Base-by-base conservation (phyloP, 2,329 filamentous ascomycete genomes). In the Orbilia javanica region DNA sequence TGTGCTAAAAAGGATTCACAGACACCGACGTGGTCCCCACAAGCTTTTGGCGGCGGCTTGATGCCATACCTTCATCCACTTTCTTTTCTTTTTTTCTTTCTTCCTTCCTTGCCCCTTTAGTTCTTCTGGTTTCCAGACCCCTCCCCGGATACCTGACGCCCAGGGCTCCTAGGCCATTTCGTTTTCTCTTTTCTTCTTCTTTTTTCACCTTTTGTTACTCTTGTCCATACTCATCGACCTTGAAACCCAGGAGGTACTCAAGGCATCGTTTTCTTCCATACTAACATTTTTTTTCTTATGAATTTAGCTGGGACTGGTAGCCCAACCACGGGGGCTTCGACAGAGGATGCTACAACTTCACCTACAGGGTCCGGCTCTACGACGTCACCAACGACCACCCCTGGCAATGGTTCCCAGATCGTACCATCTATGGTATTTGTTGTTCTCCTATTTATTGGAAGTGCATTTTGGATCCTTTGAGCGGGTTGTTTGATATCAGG, bases 381-480 rank as follows among this genome's bases (percentile, higher is more conserved):
- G 11, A 15, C 42, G 1, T 27, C 20, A 6, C 34, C 57, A 18
- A 57, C 68, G 31, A 50, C 52, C 2, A 67, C 62, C 4, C 73
- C 67, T n/a, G 65, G 50, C 13, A 31, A 52, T 25, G 73, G 73
- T 4, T 22, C 50, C 2, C 73, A 71, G 34, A 46, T 64, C 13
- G 39, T 39, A 27, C 73, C 66, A 10, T 52, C 66, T 0, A 20
- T 71, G 20, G 55, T 42, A 3, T 42, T 67, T 46, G 60, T 77
- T 15, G 25, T 44, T 22, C 39, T 71, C n/a, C 44, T 68, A 7
- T 50, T 50, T 15, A n/a, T 71, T 39, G 73, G 60, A 6, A 46
- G 66, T 44, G 46, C 46, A 0, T 15, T 65, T 36, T 76, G 65
- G 72, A 57, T 64, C 15, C 20, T 75, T 18, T 75, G 34, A 66